Conservation (phyloP, 345 rosid genomes). For the Aquilaria malaccensis region DNA sequence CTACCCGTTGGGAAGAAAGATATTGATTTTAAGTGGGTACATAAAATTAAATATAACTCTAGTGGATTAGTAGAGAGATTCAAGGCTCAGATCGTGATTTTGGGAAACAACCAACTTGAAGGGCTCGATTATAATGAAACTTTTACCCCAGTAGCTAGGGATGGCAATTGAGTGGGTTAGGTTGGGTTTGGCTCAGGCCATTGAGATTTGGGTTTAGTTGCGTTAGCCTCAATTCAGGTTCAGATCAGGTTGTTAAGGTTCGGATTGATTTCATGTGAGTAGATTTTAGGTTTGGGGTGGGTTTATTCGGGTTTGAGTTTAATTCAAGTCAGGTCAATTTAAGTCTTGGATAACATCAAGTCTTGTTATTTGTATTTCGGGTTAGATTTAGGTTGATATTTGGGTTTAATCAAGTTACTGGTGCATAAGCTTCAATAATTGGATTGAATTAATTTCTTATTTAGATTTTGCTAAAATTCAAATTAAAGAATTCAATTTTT, state of each 20-base stretch:
- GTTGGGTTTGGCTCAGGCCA: neutral
- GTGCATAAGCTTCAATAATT: no score
- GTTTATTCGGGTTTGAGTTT: constrained; percentile 2
- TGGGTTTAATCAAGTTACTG: no score
- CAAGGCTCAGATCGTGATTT: neutral
- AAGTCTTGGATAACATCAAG: no score
- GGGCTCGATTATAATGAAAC: neutral
- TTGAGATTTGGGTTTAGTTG: neutral
- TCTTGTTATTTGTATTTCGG: no score
- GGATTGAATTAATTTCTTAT: no score
- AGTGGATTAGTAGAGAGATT: neutral
- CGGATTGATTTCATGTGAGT: neutral
- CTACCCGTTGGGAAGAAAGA: neutral
- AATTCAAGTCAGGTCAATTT: no score
- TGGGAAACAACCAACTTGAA: neutral
- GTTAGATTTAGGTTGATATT: no score
- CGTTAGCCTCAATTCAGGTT: no score
- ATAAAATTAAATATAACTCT: neutral
- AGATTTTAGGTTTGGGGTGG: neutral
- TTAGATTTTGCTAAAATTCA: no score
- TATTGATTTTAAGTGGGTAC: neutral
- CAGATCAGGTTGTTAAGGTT: no score
- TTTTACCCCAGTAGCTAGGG: neutral
- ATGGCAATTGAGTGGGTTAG: neutral
- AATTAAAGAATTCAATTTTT: no score